Base-by-base conservation (phyloP, 768 basidiomycete species). In the Russula brevipes region DNA sequence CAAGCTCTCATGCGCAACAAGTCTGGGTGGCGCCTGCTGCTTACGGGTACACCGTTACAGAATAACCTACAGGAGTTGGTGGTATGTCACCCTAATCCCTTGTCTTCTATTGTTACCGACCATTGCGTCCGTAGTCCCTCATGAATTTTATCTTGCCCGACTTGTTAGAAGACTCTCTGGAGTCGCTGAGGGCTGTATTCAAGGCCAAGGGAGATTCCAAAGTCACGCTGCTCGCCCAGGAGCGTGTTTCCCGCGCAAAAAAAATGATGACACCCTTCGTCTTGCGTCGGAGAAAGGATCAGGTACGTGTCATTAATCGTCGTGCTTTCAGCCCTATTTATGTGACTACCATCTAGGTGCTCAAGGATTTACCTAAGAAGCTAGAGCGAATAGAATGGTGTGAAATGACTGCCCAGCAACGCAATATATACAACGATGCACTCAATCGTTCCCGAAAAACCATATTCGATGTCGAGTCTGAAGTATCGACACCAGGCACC, bases 261-360 rank as follows among this genome's bases (percentile, higher is more conserved):
- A 94, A 93, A 73, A 98, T 99, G 94, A 94, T 99, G 90, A 97
- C 94, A 7, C 97, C 97, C 0, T 99, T 99, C 73, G 95, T 98
- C 30, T 80, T 99, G 19, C 88, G 97, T n/a, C 84, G 97, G 62
- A 84, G 95, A 69, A 99, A 99, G 76, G 94, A 95, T 70, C 94
- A 97, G 77, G 91, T 85, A 69, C 54, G 78, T 54, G 12, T 14
- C 12, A 0, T 55, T 33, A 31, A n/a, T 46, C 19, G 16, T 33
- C 19, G 36, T 12, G 17, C 9, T 5, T 14, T 51, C 44, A 31
- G 38, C 17, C 9, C 31, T 8, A 6, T 45, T 56, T n/a, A 53
- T 24, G 16, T 12, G 38, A 49, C 16, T 2, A 39, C 19, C 36
- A 11, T 5, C 30, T 65, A 94, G 88, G 96, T 99, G 6, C 80